Evolutionary conservation across 1,284 basidiomycete genomes (phyloP), one percentile per base, ranked within the genome.

Genomic region (Exobasidium cylindrosporum): DNA sequence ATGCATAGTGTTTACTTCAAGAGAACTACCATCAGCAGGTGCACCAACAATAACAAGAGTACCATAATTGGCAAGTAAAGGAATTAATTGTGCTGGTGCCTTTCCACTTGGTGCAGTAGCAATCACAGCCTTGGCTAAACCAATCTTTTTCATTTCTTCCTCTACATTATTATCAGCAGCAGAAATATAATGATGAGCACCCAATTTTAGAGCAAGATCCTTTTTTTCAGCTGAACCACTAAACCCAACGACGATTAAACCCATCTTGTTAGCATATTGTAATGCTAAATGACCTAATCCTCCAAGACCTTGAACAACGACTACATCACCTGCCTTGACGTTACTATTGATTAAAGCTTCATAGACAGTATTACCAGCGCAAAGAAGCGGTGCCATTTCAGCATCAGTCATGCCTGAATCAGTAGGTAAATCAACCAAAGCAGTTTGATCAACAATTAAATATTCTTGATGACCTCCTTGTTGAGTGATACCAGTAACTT

Each of bases 361-460:
- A 70, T 69, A 78, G 28, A 76, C 74, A 3, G 81, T 78, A 14
- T 77, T 65, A 40, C 82, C 82, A 7, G 82, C 81, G 53, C 81
- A 84, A 60, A 83, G 70, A 2, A 83, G 67, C 14, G 83, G 82
- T 4, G 81, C 82, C 23, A 78, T 74, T 61, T 82, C 74, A n/a
- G 76, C 80, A 1, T 81, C 78, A 29, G 35, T 23, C 45, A 62
- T 59, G 28, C 81, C 78, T 21, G 80, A 69, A 40, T 74, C 80
- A 31, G 63, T 68, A 5, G 80, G 82, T 44, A 81, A 67, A 52
- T 56, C 63, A 23, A 65, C 73, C 32, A 82, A 64, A 0, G 82
- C 81, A 32, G 83, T 80, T 17, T 77, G 67, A 5, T 78, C 62
- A n/a, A 81, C 70, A 3, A 76, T 76, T 4, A 65, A 77, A 64